A percentile compares a stretch with the other conserved stretches of the same genome.
Evolutionary conservation across 306 rosid species (phyloP).

Genomic region (Cyamopsis tetragonoloba): DNA sequence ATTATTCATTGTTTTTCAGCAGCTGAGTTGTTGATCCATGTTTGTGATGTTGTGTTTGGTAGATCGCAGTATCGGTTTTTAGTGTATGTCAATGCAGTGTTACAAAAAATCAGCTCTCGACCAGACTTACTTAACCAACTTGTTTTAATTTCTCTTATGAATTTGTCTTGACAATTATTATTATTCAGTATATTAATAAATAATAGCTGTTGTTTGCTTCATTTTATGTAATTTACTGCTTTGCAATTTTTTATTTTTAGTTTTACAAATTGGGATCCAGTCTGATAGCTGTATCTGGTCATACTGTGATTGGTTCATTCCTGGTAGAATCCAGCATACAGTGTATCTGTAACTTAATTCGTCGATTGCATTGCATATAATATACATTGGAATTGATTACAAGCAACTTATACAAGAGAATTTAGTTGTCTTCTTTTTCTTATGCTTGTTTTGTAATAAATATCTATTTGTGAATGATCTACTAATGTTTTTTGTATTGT

Average conservation of each 20-base stretch:
- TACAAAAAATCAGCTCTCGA: no score
- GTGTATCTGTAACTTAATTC: not conserved
- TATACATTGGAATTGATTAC: slow-evolving; percentile 8
- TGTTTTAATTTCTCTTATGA: not conserved
- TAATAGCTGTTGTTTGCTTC: not conserved
- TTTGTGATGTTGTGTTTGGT: not conserved
- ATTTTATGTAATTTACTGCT: not conserved
- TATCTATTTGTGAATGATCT: slow-evolving; percentile 11
- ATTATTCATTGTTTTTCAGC: not conserved
- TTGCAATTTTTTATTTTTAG: not conserved
- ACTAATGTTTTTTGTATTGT: slow-evolving; percentile 30
- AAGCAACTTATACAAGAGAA: not conserved
- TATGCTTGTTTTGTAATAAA: slow-evolving; percentile 14
- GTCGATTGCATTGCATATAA: slow-evolving; percentile 10
- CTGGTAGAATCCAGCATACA: not conserved
- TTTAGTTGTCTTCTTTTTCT: not conserved
- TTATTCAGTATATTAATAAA: not conserved
- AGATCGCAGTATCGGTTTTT: slow-evolving; percentile 7
- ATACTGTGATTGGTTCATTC: not conserved
- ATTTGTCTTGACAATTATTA: not conserved
- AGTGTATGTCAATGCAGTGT: not conserved
- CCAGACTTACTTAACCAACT: no score
- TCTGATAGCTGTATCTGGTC: not conserved
- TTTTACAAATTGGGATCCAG: slow-evolving; percentile 12
- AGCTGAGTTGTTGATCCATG: slow-evolving; percentile 16